Percentiles rank a stretch among this genome's conserved stretches.
Conservation (phyloP, 106 monocot genomes). For the Platanthera zijinensis region DNA sequence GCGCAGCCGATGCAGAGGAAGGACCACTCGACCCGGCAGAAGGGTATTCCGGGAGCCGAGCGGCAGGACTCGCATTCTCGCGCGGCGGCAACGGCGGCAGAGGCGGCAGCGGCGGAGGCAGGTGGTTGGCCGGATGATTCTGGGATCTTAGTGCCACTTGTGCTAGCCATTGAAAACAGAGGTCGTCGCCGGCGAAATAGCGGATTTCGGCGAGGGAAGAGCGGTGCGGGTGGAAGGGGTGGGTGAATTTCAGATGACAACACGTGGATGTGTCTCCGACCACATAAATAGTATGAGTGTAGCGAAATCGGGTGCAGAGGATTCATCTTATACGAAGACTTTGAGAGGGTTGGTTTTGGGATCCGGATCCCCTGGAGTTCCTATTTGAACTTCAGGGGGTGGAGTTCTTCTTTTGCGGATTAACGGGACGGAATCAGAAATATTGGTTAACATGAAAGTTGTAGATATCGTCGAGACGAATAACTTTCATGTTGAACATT, state of each 20-base stretch:
- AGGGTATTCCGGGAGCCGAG: slow-evolving; percentile 33
- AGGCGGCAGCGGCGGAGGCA: not conserved
- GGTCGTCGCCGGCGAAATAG: slow-evolving; percentile 7
- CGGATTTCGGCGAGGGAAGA: not conserved
- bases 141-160: slow-evolving; percentile 4
- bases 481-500: too few species aligned
- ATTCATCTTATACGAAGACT: too few species aligned
- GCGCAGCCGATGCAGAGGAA: slow-evolving; percentile 41
- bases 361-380: too few species aligned
- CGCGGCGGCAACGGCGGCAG: not conserved
- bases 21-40: slow-evolving; percentile 48
- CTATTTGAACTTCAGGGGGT: too few species aligned
- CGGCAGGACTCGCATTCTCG: slow-evolving; percentile 34
- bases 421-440: too few species aligned
- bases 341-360: too few species aligned
- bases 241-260: not conserved
- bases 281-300: not conserved
- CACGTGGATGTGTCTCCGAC: slow-evolving; percentile 7
- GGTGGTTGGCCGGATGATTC: slow-evolving; percentile 3
- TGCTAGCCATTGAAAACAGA: not conserved
- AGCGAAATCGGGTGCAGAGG: too few species aligned
- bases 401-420: too few species aligned
- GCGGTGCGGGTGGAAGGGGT: not conserved
- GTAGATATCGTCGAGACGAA: too few species aligned
- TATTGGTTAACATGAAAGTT: too few species aligned